Evolutionary conservation across 345 rosid genomes (phyloP).

Genomic region (Eucalyptus marginata): DNA sequence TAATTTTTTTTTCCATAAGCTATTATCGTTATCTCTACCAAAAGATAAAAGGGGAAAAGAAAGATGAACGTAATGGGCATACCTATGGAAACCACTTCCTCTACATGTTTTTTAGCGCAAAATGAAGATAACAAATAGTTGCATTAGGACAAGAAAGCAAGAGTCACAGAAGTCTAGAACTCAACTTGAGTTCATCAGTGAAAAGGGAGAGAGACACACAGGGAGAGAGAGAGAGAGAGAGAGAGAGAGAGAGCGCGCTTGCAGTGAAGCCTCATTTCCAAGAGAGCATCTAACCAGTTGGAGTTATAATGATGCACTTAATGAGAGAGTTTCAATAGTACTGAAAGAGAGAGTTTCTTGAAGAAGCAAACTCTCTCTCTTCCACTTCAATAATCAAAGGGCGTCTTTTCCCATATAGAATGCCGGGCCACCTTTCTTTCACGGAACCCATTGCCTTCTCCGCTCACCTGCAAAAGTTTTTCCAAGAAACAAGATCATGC

Average conservation of each 20-base stretch:
- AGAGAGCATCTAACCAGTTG: slow-evolving; percentile 13
- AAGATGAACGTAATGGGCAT: neutral
- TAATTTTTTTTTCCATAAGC: neutral
- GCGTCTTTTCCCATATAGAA: slow-evolving; percentile 53
- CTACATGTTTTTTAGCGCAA: neutral
- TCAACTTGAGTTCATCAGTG: neutral
- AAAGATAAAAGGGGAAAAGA: neutral
- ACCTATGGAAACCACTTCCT: neutral
- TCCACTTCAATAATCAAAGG: slow-evolving; percentile 1
- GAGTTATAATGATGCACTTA: neutral
- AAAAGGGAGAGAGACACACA: neutral
- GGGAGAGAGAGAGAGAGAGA: neutral
- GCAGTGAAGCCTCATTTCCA: slow-evolving; percentile 7
- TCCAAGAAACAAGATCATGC: slow-evolving; percentile 10
- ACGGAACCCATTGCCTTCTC: slow-evolving; percentile 47
- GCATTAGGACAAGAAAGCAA: neutral
- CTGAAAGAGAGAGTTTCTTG: neutral
- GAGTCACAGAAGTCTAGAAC: neutral
- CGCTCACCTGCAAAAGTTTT: slow-evolving; percentile 39
- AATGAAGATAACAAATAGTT: neutral
- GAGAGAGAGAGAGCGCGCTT: neutral
- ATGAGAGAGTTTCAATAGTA: neutral
- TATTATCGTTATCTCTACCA: neutral
- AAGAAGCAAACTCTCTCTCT: neutral
- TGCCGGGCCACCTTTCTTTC: slow-evolving; percentile 69